These are phyloP conservation scores for Nicotiana tabacum DNA, from an alignment of 257 asterid genomes.

Conservation along the genomic window DNA sequence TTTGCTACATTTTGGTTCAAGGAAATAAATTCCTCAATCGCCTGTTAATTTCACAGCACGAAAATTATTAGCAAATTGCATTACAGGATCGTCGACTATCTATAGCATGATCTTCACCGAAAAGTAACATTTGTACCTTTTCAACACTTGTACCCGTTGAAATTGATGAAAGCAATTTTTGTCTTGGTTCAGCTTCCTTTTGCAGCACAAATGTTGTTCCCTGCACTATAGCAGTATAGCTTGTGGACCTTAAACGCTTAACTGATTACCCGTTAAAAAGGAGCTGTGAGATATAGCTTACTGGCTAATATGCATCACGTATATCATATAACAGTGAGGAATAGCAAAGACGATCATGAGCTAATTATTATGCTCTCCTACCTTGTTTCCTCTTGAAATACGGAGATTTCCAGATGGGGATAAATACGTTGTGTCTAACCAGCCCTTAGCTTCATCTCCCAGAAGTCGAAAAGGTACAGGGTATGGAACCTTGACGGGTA, in stretches of 20 bases:
- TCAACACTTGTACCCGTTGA: slow-evolving; percentile 49
- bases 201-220: slow-evolving; percentile 98
- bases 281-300: background rate
- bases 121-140: slow-evolving; percentile 37
- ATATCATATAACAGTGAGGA: background rate
- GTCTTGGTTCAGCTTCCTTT: slow-evolving; percentile 75
- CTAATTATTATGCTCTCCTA: slow-evolving; percentile 14
- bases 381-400: slow-evolving; percentile 94
- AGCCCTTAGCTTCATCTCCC: slow-evolving; percentile 96
- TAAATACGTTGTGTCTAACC: slow-evolving; percentile 91
- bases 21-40: slow-evolving; percentile 51
- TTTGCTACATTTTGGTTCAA: slow-evolving; percentile 27
- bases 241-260: background rate
- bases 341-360: background rate
- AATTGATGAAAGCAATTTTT: slow-evolving; percentile 60
- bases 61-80: background rate
- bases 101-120: background rate
- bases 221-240: slow-evolving; percentile 66
- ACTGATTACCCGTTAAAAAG: background rate
- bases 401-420: slow-evolving; percentile 83
- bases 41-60: slow-evolving; percentile 35
- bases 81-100: background rate
- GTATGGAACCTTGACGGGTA: slow-evolving; percentile 90
- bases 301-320: background rate
- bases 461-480: slow-evolving; percentile 91